phyloP scores from a whole-genome alignment of 2,329 filamentous ascomycete species.

The Sporothrix protearum region DNA sequence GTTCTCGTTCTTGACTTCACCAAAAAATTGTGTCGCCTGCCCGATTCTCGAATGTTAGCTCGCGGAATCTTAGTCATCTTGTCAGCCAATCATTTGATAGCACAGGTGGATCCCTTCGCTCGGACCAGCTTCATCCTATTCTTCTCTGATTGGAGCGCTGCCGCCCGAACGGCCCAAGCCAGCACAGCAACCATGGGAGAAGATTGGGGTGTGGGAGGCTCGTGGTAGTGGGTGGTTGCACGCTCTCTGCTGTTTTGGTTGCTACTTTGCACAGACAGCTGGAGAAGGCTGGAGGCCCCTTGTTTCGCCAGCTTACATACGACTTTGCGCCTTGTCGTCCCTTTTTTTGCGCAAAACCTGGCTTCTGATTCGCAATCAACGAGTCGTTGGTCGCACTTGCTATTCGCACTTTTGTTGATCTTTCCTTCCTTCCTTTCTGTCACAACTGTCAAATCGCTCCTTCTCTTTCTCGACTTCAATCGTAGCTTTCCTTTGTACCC shows the following conservation, averaged over 20 bases:
- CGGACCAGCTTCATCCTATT: background rate
- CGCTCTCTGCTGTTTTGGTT: background rate
- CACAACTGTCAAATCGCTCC: background rate
- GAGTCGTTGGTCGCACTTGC: background rate
- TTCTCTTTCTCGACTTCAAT: background rate
- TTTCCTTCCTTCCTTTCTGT: background rate
- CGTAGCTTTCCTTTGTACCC: background rate
- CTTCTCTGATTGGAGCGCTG: slow-evolving; percentile 14
- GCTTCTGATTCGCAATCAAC: slow-evolving; percentile 1
- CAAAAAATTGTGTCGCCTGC: slow-evolving; percentile 11
- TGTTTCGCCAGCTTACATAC: slow-evolving; percentile 10
- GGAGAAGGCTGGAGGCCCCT: background rate
- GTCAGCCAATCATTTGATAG: background rate
- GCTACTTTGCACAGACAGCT: background rate
- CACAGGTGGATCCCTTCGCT: background rate
- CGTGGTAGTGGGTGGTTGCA: background rate
- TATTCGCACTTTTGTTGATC: background rate
- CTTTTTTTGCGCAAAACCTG: background rate
- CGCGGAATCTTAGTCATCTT: slow-evolving; percentile 17
- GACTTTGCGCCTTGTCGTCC: background rate
- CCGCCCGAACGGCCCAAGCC: background rate
- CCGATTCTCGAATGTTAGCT: background rate
- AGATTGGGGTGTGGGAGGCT: background rate
- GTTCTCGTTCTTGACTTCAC: background rate
- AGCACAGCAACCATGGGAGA: slow-evolving; percentile 13